Evolutionary conservation across 306 rosid species (phyloP).

Genomic region (Cucurbita maxima): DNA sequence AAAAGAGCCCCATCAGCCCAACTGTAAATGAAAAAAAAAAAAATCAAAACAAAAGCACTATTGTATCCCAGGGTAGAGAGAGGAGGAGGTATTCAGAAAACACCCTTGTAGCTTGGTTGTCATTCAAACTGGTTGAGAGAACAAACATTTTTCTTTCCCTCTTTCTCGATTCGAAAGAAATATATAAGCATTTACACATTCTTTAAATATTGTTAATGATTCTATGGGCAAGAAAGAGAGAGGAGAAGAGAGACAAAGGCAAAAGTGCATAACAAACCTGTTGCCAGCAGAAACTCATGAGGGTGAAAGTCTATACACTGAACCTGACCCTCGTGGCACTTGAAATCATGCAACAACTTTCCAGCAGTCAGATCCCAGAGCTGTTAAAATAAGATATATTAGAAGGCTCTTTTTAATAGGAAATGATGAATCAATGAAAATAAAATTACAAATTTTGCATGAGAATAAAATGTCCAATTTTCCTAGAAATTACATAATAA

Average conservation of each 20-base stretch:
- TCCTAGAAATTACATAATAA: neutral
- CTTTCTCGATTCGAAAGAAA: neutral
- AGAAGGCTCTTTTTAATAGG: neutral
- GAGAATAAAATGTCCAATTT: neutral
- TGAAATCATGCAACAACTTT: constrained; percentile 86
- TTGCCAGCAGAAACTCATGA: constrained; percentile 86
- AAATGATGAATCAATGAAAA: neutral
- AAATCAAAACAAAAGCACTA: neutral
- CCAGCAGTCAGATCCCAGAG: constrained; percentile 99
- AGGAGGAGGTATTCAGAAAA: neutral
- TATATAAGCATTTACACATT: neutral
- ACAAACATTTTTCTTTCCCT: neutral
- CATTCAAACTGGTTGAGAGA: neutral
- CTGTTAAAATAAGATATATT: constrained; percentile 27
- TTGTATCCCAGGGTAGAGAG: neutral
- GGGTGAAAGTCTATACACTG: constrained; percentile 99
- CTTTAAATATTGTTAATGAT: neutral
- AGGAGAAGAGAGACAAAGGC: neutral
- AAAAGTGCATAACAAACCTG: constrained; percentile 47
- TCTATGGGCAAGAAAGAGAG: neutral
- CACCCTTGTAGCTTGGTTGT: neutral
- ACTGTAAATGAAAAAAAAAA: neutral
- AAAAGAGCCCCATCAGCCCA: neutral
- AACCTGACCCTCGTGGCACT: constrained; percentile 85
- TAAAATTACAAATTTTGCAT: neutral